Conservation (phyloP, 768 basidiomycete species). For the Auriculariales sp. region DNA sequence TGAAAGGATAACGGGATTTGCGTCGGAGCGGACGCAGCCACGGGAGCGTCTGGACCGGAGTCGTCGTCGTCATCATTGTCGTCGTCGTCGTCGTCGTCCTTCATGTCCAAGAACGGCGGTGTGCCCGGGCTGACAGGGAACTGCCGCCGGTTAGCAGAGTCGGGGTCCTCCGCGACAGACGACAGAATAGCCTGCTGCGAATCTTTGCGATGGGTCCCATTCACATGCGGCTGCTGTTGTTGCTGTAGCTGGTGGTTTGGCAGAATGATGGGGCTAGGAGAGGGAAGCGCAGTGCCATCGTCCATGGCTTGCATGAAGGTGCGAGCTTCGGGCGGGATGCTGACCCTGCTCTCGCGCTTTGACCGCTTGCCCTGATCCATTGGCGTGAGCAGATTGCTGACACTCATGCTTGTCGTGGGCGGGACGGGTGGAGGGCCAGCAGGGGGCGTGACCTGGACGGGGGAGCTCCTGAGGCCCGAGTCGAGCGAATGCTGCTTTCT, state of each 20-base stretch:
- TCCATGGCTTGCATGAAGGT: slow-evolving; percentile 55
- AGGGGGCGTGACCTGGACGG: not conserved
- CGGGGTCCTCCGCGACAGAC: not conserved
- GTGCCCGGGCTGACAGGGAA: slow-evolving; percentile 16
- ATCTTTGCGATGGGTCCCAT: not conserved
- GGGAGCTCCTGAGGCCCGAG: slow-evolving; percentile 2
- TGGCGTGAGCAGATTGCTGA: slow-evolving; percentile 6
- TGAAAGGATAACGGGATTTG: not conserved
- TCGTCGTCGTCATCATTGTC: slow-evolving; percentile 28
- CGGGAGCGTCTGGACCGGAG: slow-evolving; percentile 20
- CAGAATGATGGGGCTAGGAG: slow-evolving; percentile 24
- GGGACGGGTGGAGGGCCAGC: not conserved
- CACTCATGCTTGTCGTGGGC: not conserved
- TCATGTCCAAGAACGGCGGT: slow-evolving; percentile 54
- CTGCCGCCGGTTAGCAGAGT: not conserved
- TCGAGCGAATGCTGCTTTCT: slow-evolving; percentile 1
- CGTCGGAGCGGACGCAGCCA: slow-evolving; percentile 4
- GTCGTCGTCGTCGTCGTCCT: slow-evolving; percentile 17
- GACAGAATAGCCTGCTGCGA: not conserved
- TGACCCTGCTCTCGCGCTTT: slow-evolving; percentile 45
- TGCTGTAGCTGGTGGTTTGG: no score
- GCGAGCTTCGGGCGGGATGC: slow-evolving; percentile 63
- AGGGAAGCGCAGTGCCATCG: slow-evolving; percentile 45
- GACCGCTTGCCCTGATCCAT: slow-evolving; percentile 18
- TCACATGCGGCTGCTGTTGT: not conserved